Base-by-base conservation (phyloP, 2,329 filamentous ascomycete genomes). In the Westerdykella sp. region DNA sequence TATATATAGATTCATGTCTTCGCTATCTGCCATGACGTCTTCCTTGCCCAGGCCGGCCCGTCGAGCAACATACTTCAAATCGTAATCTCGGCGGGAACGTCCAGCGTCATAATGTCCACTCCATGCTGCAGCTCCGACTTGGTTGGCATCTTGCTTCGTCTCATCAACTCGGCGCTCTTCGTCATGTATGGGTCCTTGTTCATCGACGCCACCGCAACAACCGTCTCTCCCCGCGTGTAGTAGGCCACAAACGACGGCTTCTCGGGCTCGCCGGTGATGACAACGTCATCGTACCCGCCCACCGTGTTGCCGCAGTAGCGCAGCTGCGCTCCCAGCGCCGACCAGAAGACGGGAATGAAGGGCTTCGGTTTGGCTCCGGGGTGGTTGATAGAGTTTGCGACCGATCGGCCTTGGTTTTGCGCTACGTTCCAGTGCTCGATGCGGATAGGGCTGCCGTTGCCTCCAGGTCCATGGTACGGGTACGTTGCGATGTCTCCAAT, bases 391-490 rank as follows among this genome's bases (percentile, higher is more conserved):
- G 86, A 80, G 41, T 75, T 75, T 1, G 89, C 93, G 1, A 85
- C 91, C 18, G 78, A 77, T 35, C 91, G 85, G 2, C 93, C 93
- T 1, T 87, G 76, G 60, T 97, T 96, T 62, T 97, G 93, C 4
- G 93, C 93, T 2, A 98, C 93, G 68, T 96, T 91, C 93, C 93
- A 98, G 66, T 98, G 93, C 74, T 98, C 93, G 61, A 97, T 96
- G 50, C 93, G 84, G 1, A 85, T 80, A 14, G 77, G 76, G 36
- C 75, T 76, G 49, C 86, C 87, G 13, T 84, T 77, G 21, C 87
- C 84, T 18, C 87, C 89, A 0, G 93, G 93, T 1, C 93, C 93
- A 65, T 87, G 78, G 72, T 98, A 98, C 0, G 93, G 93, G 67
- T 88, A 96, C 0, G 86, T 90, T 11, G 93, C 90, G 49, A 98